Evolutionary conservation across 106 monocot genomes (phyloP).

Genomic region (Agapanthus africanus): DNA sequence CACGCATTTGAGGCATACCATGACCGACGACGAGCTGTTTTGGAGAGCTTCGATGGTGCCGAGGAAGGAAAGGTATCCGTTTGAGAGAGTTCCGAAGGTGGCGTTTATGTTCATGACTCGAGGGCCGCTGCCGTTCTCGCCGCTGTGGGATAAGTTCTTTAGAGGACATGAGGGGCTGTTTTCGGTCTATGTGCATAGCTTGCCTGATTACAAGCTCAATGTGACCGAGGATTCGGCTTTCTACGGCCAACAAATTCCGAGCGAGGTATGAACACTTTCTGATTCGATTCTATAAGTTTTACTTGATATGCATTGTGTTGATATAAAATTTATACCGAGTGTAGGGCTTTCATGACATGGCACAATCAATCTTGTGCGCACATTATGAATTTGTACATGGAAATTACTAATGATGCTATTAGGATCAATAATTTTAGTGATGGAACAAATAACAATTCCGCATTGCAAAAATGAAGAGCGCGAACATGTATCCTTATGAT

Average conservation of each 20-base stretch:
- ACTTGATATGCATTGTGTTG: no score
- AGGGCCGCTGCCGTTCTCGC: constrained; percentile 16
- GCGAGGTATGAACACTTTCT: constrained; percentile 15
- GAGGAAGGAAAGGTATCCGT: constrained; percentile 14
- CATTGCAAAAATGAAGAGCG: no score
- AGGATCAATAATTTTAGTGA: no score
- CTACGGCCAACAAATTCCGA: constrained; percentile 12
- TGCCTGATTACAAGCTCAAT: constrained; percentile 25
- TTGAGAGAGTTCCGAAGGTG: constrained; percentile 23
- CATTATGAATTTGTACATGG: no score
- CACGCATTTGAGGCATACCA: constrained; percentile 10
- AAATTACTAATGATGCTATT: no score
- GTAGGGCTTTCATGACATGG: no score
- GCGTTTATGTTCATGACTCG: constrained; percentile 24
- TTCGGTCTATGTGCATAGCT: constrained; percentile 16
- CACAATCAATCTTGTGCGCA: no score
- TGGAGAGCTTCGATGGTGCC: constrained; percentile 23
- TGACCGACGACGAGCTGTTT: constrained; percentile 20
- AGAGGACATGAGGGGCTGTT: constrained; percentile 17
- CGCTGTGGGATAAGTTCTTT: constrained; percentile 18
- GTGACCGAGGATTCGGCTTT: constrained; percentile 14
- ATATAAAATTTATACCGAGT: no score
- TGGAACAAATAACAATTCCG: no score
- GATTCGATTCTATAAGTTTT: no score
- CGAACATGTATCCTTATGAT: no score